These are phyloP conservation scores for Mycena kentingensis DNA, from an alignment of 768 basidiomycete genomes.

Conservation along the genomic window DNA sequence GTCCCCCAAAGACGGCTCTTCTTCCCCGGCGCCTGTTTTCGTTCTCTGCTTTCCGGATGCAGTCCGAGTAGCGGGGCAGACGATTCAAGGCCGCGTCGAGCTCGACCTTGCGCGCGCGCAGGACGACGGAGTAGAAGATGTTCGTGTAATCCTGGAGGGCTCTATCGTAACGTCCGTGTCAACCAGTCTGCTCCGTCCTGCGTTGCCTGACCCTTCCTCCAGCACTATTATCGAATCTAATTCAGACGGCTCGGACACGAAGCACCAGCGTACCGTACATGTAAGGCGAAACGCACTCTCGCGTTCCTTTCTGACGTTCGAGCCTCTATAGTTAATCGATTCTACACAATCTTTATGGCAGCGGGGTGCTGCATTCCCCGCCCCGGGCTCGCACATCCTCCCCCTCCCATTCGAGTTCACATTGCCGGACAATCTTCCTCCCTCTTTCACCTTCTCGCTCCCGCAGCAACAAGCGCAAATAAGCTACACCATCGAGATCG, in stretches of 20 bases:
- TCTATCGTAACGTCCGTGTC: constrained; percentile 15
- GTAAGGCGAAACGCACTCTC: not conserved
- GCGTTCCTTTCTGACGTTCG: constrained; percentile 12
- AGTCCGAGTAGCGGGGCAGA: constrained; percentile 17
- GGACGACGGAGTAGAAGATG: constrained; percentile 14
- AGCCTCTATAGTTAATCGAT: constrained; percentile 3
- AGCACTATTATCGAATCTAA: constrained; percentile 14
- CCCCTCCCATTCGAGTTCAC: not conserved
- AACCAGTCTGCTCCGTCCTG: not conserved
- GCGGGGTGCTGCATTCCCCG: not conserved
- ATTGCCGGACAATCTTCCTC: constrained; percentile 14
- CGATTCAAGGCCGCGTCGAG: constrained; percentile 11
- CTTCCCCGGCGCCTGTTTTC: constrained; percentile 1
- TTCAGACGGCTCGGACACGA: constrained; percentile 12
- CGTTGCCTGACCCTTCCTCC: not conserved
- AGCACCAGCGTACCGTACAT: constrained; percentile 8
- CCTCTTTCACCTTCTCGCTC: constrained; percentile 11
- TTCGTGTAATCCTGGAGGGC: constrained; percentile 8
- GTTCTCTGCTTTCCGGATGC: constrained; percentile 8
- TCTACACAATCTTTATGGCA: constrained; percentile 9
- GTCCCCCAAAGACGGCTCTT: constrained; percentile 8
- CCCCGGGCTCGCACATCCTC: not conserved
- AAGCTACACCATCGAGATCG: constrained; percentile 13
- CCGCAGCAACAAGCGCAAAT: constrained; percentile 7
- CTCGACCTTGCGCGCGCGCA: constrained; percentile 14